Evolutionary conservation across 2,329 filamentous ascomycete genomes (phyloP).

Genomic region (Talaromyces piceae): DNA sequence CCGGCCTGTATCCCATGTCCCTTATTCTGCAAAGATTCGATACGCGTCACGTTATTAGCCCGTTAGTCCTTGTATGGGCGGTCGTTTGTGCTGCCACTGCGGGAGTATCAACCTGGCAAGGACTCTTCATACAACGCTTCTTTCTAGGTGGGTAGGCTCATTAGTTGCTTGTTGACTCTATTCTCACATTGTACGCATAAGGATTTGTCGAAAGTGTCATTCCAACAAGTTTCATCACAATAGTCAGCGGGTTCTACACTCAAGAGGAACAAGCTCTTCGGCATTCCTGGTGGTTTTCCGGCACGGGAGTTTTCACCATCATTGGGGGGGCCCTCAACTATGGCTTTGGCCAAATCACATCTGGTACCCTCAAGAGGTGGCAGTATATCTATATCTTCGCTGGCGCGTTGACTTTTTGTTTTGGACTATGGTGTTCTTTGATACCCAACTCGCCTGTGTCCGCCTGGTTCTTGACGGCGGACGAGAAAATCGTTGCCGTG

Average conservation of each 20-base stretch:
- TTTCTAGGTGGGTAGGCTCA: conserved; percentile 37
- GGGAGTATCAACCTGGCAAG: conserved; percentile 55
- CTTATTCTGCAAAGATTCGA: conserved; percentile 63
- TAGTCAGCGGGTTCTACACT: conserved; percentile 57
- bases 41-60: conserved; percentile 56
- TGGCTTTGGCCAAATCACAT: conserved; percentile 56
- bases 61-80: conserved; percentile 53
- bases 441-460: conserved; percentile 59
- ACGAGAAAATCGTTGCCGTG: conserved; percentile 58
- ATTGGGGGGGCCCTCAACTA: conserved; percentile 60
- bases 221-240: conserved; percentile 60
- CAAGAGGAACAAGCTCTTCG: conserved; percentile 57
- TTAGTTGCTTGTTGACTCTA: neutral
- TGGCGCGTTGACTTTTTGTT: conserved; percentile 56
- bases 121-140: conserved; percentile 61
- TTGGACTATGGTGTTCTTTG: conserved; percentile 57
- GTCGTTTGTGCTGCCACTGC: conserved; percentile 62
- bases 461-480: conserved; percentile 60
- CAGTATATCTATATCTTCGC: conserved; percentile 65
- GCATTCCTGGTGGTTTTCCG: conserved; percentile 62
- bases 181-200: conserved; percentile 8
- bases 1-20: conserved; percentile 65
- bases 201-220: conserved; percentile 57
- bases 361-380: conserved; percentile 52
- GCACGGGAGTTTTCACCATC: conserved; percentile 51